Conservation (phyloP, 2,329 filamentous ascomycete species). For the Rutstroemia sydowiana region DNA sequence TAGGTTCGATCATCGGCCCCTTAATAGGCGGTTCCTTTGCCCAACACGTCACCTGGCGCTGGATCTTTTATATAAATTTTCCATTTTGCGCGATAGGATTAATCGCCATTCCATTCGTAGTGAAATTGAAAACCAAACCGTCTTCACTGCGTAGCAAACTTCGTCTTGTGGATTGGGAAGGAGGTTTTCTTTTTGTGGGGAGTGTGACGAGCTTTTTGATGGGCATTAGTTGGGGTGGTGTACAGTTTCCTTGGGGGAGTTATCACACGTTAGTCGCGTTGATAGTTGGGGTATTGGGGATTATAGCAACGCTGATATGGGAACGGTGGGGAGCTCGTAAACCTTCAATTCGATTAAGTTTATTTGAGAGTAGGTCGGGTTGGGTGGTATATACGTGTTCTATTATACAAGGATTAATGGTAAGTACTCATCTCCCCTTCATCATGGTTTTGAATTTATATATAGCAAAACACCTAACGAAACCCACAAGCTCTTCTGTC, state of each 20-base stretch:
- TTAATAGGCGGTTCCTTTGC: slow-evolving; percentile 35
- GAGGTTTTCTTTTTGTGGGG: slow-evolving; percentile 50
- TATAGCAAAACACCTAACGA: no score
- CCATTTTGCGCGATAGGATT: slow-evolving; percentile 6
- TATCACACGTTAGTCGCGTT: slow-evolving; percentile 54
- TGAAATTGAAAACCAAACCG: slow-evolving; percentile 1
- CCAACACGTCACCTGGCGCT: slow-evolving; percentile 26
- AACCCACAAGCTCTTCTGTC: not conserved
- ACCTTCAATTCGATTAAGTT: slow-evolving; percentile 29
- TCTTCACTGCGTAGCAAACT: not conserved
- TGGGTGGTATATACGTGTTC: not conserved
- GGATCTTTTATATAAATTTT: slow-evolving; percentile 15
- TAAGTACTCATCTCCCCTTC: no score
- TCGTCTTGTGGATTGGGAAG: slow-evolving; percentile 52
- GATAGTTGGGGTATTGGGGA: slow-evolving; percentile 40
- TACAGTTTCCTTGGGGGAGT: slow-evolving; percentile 54
- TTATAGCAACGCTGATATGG: slow-evolving; percentile 40
- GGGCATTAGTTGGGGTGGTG: slow-evolving; percentile 53
- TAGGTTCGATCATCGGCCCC: slow-evolving; percentile 27
- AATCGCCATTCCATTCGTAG: slow-evolving; percentile 4
- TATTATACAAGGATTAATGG: no score
- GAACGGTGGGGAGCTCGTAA: slow-evolving; percentile 42
- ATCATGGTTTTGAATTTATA: no score
- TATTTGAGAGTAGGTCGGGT: not conserved
- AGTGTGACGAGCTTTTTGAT: slow-evolving; percentile 50